Evolutionary conservation across 2,329 filamentous ascomycete genomes (phyloP).

Genomic region (Helotiales sp.): DNA sequence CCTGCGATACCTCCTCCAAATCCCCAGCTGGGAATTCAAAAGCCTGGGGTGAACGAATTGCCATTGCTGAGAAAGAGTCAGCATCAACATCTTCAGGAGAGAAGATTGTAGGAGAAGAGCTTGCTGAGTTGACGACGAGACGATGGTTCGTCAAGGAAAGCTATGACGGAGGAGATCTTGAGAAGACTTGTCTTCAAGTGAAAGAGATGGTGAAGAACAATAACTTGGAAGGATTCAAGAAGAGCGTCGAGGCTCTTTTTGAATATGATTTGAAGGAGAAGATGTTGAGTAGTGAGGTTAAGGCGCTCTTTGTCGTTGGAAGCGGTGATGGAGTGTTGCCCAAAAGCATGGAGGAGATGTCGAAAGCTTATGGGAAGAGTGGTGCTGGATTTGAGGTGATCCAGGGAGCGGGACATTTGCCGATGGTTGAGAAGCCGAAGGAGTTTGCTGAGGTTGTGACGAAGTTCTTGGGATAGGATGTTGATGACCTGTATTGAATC

Average conservation of each 20-base stretch:
- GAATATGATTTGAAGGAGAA: constrained; percentile 64
- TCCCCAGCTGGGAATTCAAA: constrained; percentile 73
- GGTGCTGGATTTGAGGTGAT: constrained; percentile 64
- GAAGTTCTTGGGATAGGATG: constrained; percentile 48
- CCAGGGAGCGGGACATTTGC: constrained; percentile 73
- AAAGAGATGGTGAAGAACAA: constrained; percentile 70
- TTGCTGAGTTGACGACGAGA: constrained; percentile 70
- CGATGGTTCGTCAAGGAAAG: constrained; percentile 69
- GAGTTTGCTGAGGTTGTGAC: constrained; percentile 66
- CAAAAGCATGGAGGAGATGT: constrained; percentile 78
- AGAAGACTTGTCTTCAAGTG: constrained; percentile 55
- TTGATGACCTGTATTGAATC: not conserved
- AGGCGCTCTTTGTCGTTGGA: constrained; percentile 70
- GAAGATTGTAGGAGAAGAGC: constrained; percentile 58
- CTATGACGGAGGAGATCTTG: constrained; percentile 54
- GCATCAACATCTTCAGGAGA: constrained; percentile 44
- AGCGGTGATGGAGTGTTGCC: constrained; percentile 73
- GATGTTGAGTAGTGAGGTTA: constrained; percentile 55
- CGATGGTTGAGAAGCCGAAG: constrained; percentile 75
- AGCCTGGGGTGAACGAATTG: constrained; percentile 78
- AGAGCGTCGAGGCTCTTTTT: constrained; percentile 69
- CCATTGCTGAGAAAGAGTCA: constrained; percentile 59
- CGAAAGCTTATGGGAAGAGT: constrained; percentile 51
- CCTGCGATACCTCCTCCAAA: constrained; percentile 77
- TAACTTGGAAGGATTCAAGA: constrained; percentile 66